Evolutionary conservation across 2,329 filamentous ascomycete species (phyloP), one percentile per base, ranked within the genome.

Genomic region (Penicillium sp.): DNA sequence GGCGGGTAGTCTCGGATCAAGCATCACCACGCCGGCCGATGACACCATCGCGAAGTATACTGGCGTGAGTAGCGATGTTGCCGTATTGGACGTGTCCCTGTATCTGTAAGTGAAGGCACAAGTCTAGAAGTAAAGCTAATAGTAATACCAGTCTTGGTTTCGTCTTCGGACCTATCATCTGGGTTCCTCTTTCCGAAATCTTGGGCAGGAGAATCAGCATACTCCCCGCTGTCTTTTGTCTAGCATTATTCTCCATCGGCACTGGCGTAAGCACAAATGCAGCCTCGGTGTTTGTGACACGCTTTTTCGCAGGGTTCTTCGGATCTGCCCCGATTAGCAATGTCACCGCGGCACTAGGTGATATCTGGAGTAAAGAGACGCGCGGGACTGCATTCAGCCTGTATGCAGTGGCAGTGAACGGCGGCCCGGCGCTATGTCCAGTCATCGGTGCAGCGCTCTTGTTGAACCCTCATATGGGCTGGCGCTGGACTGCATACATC

Each of bases 1-100:
- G n/a, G 69, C 74, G 9, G 79, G 78, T 16, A 79, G 75, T 57
- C 64, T 82, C 46, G 81, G 78, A 4, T 80, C 78, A 6, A 80
- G 78, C 18, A 81, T 84, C 54, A 78, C 80, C 38, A 71, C 80
- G 2, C 77, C 81, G 0, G 81, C 79, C 2, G 73, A 77, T 44
- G 46, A 68, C 4, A 68, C 62, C 1, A 77, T 84, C 37, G 72
- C 77, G 2, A 56, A 65, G 32, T 76, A 82, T 50, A 55, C 78
- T 26, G 70, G 71, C 10, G 72, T 82, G 31, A 74, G 74, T 26
- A 55, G 61, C 18, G 78, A 82, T 51, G 74, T 74, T 10, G 72
- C 76, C 2, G 78, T 82, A 3, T 61, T 82, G 6, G 65, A 71
- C 22, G 69, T 82, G 4, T 77, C 79, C 0, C 67, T 82, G 1